Conservation (phyloP, 2,329 filamentous ascomycete species). For the Sclerotinia minor region DNA sequence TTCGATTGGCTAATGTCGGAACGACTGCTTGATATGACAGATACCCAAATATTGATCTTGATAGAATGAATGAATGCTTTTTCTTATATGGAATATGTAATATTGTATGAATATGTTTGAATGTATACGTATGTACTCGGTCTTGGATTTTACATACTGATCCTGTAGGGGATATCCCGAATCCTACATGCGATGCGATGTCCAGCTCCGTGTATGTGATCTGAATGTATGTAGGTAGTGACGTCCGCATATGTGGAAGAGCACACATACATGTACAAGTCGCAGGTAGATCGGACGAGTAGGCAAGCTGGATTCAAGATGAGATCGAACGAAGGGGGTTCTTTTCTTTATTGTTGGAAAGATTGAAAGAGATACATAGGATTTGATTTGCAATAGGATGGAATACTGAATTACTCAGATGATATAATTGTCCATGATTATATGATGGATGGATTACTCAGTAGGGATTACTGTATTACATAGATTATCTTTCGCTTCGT, state of each 20-base stretch:
- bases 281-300: conserved; percentile 13
- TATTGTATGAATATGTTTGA: not conserved
- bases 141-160: not conserved
- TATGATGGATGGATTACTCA: not conserved
- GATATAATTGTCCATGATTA: not conserved
- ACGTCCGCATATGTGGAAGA: conserved; percentile 4
- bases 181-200: not conserved
- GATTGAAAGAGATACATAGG: not conserved
- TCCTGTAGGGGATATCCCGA: not conserved
- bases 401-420: not conserved
- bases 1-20: not conserved
- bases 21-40: conserved; percentile 3
- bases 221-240: not conserved
- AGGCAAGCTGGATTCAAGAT: conserved; percentile 1
- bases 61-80: not conserved
- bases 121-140: not conserved
- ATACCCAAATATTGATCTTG: not conserved
- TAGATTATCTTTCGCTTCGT: not conserved
- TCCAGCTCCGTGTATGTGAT: not conserved
- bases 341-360: not conserved
- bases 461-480: not conserved
- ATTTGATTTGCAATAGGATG: not conserved
- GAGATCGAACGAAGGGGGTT: not conserved
- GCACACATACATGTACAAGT: no score
- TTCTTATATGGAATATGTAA: no score